Conservation (phyloP, 2,329 filamentous ascomycete species). For the Aspergillus costaricaensis region DNA sequence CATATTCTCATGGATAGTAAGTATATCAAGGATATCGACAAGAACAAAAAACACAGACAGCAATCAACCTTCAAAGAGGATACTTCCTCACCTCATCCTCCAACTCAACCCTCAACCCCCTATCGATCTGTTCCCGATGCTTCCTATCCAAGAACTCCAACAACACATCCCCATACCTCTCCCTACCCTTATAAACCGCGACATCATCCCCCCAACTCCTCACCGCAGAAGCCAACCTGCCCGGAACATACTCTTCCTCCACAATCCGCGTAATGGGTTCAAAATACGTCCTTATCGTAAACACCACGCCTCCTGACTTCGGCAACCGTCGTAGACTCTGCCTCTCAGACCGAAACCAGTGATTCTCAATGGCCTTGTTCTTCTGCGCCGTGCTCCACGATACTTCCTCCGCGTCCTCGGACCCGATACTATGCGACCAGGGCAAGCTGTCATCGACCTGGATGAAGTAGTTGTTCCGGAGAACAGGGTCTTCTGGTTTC, state of each 20-base stretch:
- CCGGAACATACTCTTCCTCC: constrained; percentile 74
- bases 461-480: constrained; percentile 83
- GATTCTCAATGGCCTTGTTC: constrained; percentile 69
- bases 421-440: constrained; percentile 75
- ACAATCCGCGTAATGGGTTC: constrained; percentile 68
- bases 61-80: constrained; percentile 51
- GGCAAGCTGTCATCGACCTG: constrained; percentile 77
- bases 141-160: constrained; percentile 74
- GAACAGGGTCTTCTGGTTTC: constrained; percentile 65
- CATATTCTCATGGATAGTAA: not conserved
- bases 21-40: not conserved
- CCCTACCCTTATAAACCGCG: constrained; percentile 73
- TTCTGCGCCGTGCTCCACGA: constrained; percentile 78
- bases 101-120: constrained; percentile 62
- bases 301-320: constrained; percentile 61
- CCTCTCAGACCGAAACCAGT: constrained; percentile 75
- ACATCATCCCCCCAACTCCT: constrained; percentile 82
- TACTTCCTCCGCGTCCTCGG: constrained; percentile 64
- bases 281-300: constrained; percentile 81
- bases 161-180: constrained; percentile 71
- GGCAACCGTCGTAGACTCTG: constrained; percentile 68
- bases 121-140: constrained; percentile 71
- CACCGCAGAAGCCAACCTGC: constrained; percentile 73
- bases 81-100: constrained; percentile 64
- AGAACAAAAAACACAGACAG: constrained; percentile 43